Conservation (phyloP, 2,329 filamentous ascomycete genomes). For the Colletotrichum coccodes region DNA sequence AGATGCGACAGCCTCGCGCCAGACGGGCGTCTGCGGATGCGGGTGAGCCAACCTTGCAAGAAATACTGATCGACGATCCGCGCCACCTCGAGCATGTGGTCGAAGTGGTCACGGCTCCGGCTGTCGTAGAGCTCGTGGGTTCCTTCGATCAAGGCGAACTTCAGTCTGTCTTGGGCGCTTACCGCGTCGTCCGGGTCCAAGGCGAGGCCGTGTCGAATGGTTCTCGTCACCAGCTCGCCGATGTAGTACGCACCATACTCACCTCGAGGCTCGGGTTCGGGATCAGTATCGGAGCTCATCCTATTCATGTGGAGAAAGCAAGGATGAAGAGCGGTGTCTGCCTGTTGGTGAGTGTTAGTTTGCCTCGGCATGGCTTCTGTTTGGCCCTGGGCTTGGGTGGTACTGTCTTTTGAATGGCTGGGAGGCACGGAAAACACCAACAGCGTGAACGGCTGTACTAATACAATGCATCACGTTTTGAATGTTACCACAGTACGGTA, state of each 20-base stretch:
- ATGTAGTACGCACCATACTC: neutral
- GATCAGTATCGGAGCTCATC: neutral
- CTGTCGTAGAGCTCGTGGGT: conserved; percentile 15
- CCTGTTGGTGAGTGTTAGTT: neutral
- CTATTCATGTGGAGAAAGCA: neutral
- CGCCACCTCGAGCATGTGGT: neutral
- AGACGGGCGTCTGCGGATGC: too few relatives aligned
- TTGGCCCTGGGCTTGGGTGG: neutral
- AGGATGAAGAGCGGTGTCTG: neutral
- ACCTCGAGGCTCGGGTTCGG: neutral
- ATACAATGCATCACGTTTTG: neutral
- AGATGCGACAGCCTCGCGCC: neutral
- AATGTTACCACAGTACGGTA: too few relatives aligned
- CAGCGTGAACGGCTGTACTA: neutral
- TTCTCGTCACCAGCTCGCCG: neutral
- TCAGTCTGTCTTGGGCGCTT: neutral
- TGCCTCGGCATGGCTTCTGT: neutral
- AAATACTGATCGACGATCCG: conserved; percentile 11
- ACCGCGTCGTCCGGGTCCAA: neutral
- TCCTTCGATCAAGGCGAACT: neutral
- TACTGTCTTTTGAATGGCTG: neutral
- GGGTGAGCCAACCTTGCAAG: conserved; percentile 12
- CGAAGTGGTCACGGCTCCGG: neutral
- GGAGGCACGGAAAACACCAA: rapidly evolving
- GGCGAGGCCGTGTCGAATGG: neutral